Conservation (phyloP, 257 asterid species). For the Orobanche coerulescens region DNA sequence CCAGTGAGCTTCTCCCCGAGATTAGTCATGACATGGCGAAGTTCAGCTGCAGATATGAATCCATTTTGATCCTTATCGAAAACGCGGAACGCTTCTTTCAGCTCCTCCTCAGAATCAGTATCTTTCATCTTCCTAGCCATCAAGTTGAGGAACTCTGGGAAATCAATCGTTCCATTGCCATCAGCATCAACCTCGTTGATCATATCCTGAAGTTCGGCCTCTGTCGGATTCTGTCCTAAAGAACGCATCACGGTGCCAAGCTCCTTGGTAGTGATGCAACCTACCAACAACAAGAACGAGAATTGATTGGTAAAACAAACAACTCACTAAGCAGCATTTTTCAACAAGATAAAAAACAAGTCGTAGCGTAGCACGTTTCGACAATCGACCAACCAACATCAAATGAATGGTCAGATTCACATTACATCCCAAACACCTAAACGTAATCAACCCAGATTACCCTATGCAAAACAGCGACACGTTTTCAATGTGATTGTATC, state of each 20-base stretch:
- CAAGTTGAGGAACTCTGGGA: slow-evolving; percentile 84
- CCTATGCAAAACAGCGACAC: neutral
- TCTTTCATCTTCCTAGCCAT: slow-evolving; percentile 92
- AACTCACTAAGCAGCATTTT: neutral
- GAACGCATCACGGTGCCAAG: slow-evolving; percentile 86
- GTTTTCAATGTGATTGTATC: neutral
- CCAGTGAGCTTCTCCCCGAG: slow-evolving; percentile 88
- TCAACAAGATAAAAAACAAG: neutral
- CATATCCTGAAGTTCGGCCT: slow-evolving; percentile 88
- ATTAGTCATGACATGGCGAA: slow-evolving; percentile 83
- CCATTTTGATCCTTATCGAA: slow-evolving; percentile 86
- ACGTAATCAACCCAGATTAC: neutral
- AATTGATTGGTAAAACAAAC: neutral
- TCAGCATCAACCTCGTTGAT: slow-evolving; percentile 85
- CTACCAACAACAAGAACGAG: too few relatives aligned
- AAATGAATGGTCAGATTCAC: neutral
- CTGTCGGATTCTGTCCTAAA: slow-evolving; percentile 83
- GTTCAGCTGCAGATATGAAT: slow-evolving; percentile 85
- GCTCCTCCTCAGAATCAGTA: slow-evolving; percentile 87
- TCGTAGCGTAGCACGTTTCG: neutral
- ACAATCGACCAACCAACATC: slow-evolving; percentile 6
- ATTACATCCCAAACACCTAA: neutral
- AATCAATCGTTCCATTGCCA: slow-evolving; percentile 82
- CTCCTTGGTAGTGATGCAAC: slow-evolving; percentile 86
- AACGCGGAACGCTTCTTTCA: slow-evolving; percentile 83